Base-by-base conservation (phyloP, 306 rosid species). In the Fragaria ananassa region DNA sequence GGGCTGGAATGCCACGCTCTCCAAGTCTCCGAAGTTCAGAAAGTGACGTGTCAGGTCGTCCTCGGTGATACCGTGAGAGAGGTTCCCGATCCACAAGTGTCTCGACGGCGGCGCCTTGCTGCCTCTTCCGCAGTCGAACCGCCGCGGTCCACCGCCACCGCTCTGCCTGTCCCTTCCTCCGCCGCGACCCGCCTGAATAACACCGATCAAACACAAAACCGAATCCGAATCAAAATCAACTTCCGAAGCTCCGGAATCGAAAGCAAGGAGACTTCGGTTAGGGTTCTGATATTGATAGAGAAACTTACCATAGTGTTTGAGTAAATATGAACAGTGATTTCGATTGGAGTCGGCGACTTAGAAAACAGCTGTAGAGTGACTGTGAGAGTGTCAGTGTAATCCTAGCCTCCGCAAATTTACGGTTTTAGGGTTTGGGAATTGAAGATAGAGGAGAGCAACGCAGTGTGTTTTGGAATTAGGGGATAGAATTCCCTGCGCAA, bases 81-180 rank as follows among this genome's bases (percentile, higher is more conserved):
- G 86, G 65, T 95, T 92, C 66, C 99, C 99, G 51, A 92, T 88
- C 98, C 99, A 95, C 63, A 95, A 87, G 76, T 92, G 96, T 34
- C 97, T 87, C 31, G 99, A 95, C 49, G 97, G 96, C 31, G 93
- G 98, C 58, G 81, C 74, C 62, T 66, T 77, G 37, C 62, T 69
- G 45, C 81, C 79, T 60, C 79, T 77, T 17, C 82, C 77, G 21
- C 83, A 81, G 21, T 83, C 92, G 58, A 76, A 80, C 0, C 77
- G 76, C 71, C 76, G 77, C 2, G 69, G 31, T 74, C 85, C 29
- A 27, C 29, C 71, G 47, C 47, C 70, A 34, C 47, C 46, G 23
- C 70, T 29, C 50, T 60, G 65, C 5, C 85, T 76, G 63, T 81
- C 89, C 75, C 82, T 76, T 31, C 85, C 87, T 37, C 81, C 81